Base-by-base conservation (phyloP, 129 eudicot genomes). In the Saposhnikovia divaricata region DNA sequence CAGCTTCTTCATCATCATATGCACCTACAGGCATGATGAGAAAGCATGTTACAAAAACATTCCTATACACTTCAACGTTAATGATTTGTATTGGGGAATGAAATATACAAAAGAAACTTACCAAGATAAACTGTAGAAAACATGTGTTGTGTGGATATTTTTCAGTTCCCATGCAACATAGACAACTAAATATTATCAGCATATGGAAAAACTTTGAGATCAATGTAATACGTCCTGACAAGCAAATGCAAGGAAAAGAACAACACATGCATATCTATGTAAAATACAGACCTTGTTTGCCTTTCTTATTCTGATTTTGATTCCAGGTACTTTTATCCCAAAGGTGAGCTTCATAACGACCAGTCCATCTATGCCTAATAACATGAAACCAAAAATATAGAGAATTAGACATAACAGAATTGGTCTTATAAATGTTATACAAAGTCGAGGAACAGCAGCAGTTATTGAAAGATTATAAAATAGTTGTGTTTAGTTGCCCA, bases 281-380 rank as follows among this genome's bases (percentile, higher is more conserved):
- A 81, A 77, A 77, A 44, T 61, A 61, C 21, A 70, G 42, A 94
- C 98, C 98, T 95, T 95, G 99, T 79, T 95, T 95, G 72, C 99
- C 99, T 84, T 95, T 95, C 86, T 95, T 95, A 77, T 95, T 95
- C 77, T 95, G 99, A 83, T 92, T 95, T 79, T 95, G 97, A 80
- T 95, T 95, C 99, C 99, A 95, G 59, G 99, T 95, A 85, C 90
- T 95, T 85, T 95, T 95, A 82, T 95, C 99, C 99, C 99, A 95
- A 75, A 95, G 91, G 80, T 95, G 99, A 45, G 99, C 99, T 88
- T 95, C 99, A 83, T 95, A 95, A 75, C 99, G 97, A 79, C 99
- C 99, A 34, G 99, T 95, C 99, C 99, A 95, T 78, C 99, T 86
- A 89, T 95, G 99, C 90, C 99, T 95, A 80, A 27, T 79, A 76